Evolutionary conservation across 2,329 filamentous ascomycete genomes (phyloP).

Genomic region (Diaporthe sp.): DNA sequence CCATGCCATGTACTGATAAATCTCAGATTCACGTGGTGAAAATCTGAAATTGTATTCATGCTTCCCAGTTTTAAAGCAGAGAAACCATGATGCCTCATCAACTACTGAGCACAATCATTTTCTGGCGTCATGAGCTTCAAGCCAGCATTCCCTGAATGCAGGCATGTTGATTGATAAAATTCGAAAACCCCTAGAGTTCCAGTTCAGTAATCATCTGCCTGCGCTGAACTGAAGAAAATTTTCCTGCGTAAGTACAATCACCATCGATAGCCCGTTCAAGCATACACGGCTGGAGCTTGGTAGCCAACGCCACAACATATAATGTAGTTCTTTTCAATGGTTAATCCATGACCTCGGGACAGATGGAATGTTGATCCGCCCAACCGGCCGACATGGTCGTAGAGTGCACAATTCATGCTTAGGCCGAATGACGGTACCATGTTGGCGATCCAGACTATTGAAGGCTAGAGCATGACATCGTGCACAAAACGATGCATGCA

Average conservation of each 20-base stretch:
- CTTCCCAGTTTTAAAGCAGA: no score
- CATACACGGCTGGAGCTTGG: not conserved
- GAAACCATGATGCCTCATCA: no score
- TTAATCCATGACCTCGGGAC: not conserved
- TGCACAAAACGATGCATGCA: not conserved
- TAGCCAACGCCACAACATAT: not conserved
- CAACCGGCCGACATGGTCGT: not conserved
- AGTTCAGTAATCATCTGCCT: no score
- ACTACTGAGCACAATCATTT: not conserved
- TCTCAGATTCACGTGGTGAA: no score
- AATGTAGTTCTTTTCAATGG: not conserved
- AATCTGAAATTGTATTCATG: no score
- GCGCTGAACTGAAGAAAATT: not conserved
- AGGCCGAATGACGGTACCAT: conserved; percentile 25
- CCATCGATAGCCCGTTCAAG: not conserved
- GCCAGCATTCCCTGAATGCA: not conserved
- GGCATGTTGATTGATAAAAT: not conserved
- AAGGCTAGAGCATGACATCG: not conserved
- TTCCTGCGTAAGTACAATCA: not conserved
- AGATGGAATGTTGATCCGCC: not conserved
- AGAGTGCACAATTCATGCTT: not conserved
- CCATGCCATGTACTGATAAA: no score
- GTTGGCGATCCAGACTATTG: not conserved
- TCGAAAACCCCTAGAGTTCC: no score
- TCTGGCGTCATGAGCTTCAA: no score